Base-by-base conservation (phyloP, 768 basidiomycete genomes). In the Suillus sp. region DNA sequence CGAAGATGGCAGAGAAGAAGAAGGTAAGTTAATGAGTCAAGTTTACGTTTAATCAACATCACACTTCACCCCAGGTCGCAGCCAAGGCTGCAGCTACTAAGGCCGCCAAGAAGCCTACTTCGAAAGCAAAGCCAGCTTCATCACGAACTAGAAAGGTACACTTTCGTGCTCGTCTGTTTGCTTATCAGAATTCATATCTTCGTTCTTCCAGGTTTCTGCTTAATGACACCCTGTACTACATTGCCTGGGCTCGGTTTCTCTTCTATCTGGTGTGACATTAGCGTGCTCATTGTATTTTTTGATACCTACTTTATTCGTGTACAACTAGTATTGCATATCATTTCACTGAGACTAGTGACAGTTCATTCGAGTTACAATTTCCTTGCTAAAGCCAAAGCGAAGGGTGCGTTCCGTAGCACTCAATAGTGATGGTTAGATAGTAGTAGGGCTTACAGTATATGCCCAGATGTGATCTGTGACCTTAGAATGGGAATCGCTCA, bases 41-140 rank as follows among this genome's bases (percentile, higher is more conserved):
- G 4, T 13, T 14, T 51, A 8, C 14, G 38, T 45, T 10, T 22
- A 14, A 62, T 51, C 38, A 45, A n/a, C 6, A 34, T 43, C 20
- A 35, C 38, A 35, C 43, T 47, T 30, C 48, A 20, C n/a, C 30
- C 10, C 62, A 74, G 70, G 62, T 72, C 55, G 72, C 71, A 3
- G 76, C 66, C 4, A 75, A 76, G 67, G 67, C 71, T 50, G 71
- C 74, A 25, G 73, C 69, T 22, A 61, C 67, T 37, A 75, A 75
- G 67, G 67, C 69, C 9, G 70, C 63, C 20, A 70, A 70, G 61
- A 75, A 71, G 64, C 62, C 69, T 34, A 56, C 67, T 6, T 38
- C 71, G 3, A 63, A 48, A 47, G 48, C 64, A 43, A 64, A 55
- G 25, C 22, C 32, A 18, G 2, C 47, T 32, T 63, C 62, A 27